Evolutionary conservation across 208 protist species (phyloP), one percentile per base, ranked within the genome.

Genomic region (Leishmania amazonensis): DNA sequence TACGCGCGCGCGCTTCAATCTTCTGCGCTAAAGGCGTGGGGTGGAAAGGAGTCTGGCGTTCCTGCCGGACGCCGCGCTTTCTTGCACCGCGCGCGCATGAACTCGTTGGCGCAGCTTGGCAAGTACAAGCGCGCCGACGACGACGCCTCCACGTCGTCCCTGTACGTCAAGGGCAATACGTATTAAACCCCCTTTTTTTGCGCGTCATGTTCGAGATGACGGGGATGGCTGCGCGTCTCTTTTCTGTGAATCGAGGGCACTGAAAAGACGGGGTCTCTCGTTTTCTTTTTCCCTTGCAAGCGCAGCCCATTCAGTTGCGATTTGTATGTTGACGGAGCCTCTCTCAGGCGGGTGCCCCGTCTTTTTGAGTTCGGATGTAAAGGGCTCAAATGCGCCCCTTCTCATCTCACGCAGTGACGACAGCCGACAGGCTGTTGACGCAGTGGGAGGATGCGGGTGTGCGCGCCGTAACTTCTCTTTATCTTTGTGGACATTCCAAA

Each of bases 1-100:
- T 99, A 98, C 81, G 98, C 97, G 65, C 93, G 98, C 75, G 99
- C 99, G 40, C 90, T 99, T 9, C 98, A 99, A 92, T 86, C 87
- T 57, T 93, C 93, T 54, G 87, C 88, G 72, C 86, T 99, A 74
- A 99, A 97, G 89, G 91, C 96, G 35, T 99, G 98, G 98, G 84
- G 79, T 51, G 98, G 98, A 73, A 98, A 99, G 87, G 87, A 93
- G 31, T 76, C 72, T 15, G 72, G 72, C 49, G 49, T 76, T 24
- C 49, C 72, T 60, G 72, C 72, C 49, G 72, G 72, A 31, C 72
- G 72, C 49, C 99, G 54, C 68, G 88, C 90, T 40, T 94, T 96
- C 87, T 81, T 97, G 77, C 93, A 97, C 92, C 91, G 93, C 57
- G 93, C 93, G 0, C 74, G 85, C 71, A 97, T 97, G 93, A 97